Base-by-base conservation (phyloP, 2,329 filamentous ascomycete species). In the Tolypocladium ophioglossoides region DNA sequence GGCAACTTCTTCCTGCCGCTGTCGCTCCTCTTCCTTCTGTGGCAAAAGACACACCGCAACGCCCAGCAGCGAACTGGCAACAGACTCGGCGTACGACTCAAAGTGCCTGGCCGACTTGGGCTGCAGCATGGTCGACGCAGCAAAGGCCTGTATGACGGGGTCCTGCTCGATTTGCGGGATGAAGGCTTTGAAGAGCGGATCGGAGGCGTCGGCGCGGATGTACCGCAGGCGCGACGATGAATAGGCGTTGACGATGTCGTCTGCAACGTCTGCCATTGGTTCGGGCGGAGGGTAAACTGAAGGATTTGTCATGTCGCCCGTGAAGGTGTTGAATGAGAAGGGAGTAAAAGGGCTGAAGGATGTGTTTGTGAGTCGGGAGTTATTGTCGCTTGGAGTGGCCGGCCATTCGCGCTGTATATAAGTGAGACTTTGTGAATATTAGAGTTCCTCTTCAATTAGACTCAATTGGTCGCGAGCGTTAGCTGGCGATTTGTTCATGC, bases 41-140 rank as follows among this genome's bases (percentile, higher is more conserved):
- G 59, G 56, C 8, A 47, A 41, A 3, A 62, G 58, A 22, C 57
- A 62, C 20, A 62, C 57, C 22, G 56, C 58, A 16, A 62, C 58
- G 49, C 55, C 57, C 8, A 62, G 57, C n/a, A 62, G 57, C 20
- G 60, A 41, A 16, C 56, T 58, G 44, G 52, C 51, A 22, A 47
- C 24, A 16, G 46, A 41, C 44, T 56, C 50, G 2, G 54, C 48
- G 9, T 56, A 55, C 30, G 53, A 54, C n/a, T 57, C 51, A 1
- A 61, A 50, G 27, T 61, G 57, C 22, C 44, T 55, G 14, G 46
- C 52, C 22, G 54, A 52, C 14, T 54, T 53, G 39, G 57, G 60
- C 20, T 54, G 41, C 3, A 61, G 22, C 3, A 52, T 18, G 20
- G 50, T 22, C n/a, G 53, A 37, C 14, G 56, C 54, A 1, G 57